phyloP scores from a whole-genome alignment of 768 basidiomycete species.

The Termitomyces sp. region DNA sequence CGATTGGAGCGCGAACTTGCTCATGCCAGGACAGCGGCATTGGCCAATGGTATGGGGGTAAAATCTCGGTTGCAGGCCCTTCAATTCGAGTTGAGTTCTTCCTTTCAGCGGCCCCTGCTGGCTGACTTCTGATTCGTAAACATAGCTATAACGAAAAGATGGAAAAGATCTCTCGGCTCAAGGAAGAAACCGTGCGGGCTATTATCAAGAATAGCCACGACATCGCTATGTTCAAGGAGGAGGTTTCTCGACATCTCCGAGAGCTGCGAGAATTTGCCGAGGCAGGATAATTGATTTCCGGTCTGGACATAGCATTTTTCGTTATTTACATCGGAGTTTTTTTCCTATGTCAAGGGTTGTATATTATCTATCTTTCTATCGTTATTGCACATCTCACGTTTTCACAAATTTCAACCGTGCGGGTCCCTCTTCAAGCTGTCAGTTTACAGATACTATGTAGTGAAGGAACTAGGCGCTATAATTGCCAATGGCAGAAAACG shows the following conservation, averaged over 20 bases:
- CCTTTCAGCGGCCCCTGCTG: background rate
- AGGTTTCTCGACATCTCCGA: slow-evolving; percentile 66
- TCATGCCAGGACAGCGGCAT: slow-evolving; percentile 69
- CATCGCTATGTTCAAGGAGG: slow-evolving; percentile 77
- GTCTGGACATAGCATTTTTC: background rate
- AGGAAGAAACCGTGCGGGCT: slow-evolving; percentile 76
- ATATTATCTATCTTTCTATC: background rate
- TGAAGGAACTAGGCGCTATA: too few relatives aligned
- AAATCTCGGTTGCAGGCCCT: slow-evolving; percentile 73
- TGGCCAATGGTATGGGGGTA: slow-evolving; percentile 79
- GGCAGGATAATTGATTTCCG: slow-evolving; percentile 1
- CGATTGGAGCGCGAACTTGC: slow-evolving; percentile 70
- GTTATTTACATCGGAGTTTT: background rate
- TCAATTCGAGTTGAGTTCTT: slow-evolving; percentile 63
- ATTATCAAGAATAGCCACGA: slow-evolving; percentile 85
- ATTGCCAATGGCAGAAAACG: too few relatives aligned
- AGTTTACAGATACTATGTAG: too few relatives aligned
- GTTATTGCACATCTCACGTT: background rate
- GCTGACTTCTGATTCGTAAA: slow-evolving; percentile 1
- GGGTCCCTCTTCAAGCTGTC: too few relatives aligned
- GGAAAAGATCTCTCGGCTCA: slow-evolving; percentile 68
- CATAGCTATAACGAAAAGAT: slow-evolving; percentile 75
- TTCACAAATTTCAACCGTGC: too few relatives aligned
- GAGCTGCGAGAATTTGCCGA: slow-evolving; percentile 68
- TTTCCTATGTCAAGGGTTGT: background rate